Conservation (phyloP, 345 rosid genomes). For the Anacardium occidentale region DNA sequence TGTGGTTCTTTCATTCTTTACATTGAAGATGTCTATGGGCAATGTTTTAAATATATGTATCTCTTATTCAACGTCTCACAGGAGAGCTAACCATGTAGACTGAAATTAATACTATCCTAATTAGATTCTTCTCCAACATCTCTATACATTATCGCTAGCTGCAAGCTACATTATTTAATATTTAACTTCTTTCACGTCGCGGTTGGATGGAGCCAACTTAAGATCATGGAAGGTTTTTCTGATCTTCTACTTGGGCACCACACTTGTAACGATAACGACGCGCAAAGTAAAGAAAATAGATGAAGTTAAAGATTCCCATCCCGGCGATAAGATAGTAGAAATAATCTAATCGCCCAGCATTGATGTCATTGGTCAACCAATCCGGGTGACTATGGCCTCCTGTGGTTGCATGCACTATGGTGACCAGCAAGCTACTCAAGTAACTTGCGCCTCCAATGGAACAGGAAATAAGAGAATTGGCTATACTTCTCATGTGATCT, state of each 20-base stretch:
- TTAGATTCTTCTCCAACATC: background rate
- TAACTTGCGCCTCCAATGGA: slow-evolving; percentile 41
- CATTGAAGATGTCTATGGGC: too few species aligned
- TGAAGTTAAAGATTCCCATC: slow-evolving; percentile 42
- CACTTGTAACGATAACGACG: slow-evolving; percentile 43
- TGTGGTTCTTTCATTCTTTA: too few species aligned
- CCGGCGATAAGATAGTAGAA: slow-evolving; percentile 54
- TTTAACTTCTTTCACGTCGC: background rate
- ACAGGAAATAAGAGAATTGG: slow-evolving; percentile 47
- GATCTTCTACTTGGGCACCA: slow-evolving; percentile 12
- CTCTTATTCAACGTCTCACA: background rate
- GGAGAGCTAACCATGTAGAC: background rate
- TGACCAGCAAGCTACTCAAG: slow-evolving; percentile 36
- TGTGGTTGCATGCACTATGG: slow-evolving; percentile 37
- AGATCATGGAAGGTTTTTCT: slow-evolving; percentile 9
- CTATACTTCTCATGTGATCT: slow-evolving; percentile 59
- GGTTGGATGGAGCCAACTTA: slow-evolving; percentile 21
- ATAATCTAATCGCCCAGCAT: slow-evolving; percentile 55
- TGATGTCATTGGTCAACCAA: slow-evolving; percentile 56
- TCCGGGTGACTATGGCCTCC: slow-evolving; percentile 39
- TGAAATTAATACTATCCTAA: background rate
- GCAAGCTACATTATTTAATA: background rate
- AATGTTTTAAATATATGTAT: too few species aligned
- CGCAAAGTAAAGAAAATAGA: slow-evolving; percentile 48
- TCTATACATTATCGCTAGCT: background rate